Conservation (phyloP, 2,329 filamentous ascomycete species). For the Fusarium bulbicola region DNA sequence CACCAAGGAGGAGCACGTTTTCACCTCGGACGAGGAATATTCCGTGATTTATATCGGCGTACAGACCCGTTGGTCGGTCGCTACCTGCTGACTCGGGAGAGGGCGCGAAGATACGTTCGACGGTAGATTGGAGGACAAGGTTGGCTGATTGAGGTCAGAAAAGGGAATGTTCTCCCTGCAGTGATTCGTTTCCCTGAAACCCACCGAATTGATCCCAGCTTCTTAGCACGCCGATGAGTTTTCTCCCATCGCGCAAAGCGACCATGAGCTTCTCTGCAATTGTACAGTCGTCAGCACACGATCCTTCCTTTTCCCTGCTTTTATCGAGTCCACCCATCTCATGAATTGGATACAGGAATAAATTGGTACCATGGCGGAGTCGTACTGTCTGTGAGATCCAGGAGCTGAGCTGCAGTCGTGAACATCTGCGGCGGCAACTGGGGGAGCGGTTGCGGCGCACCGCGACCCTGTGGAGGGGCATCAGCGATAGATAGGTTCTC, state of each 20-base stretch:
- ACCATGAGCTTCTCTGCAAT: constrained; percentile 90
- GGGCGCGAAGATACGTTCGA: constrained; percentile 83
- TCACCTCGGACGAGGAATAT: constrained; percentile 94
- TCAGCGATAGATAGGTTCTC: constrained; percentile 64
- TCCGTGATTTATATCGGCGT: constrained; percentile 85
- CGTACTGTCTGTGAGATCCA: constrained; percentile 98
- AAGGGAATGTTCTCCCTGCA: not conserved
- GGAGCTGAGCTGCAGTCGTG: constrained; percentile 92
- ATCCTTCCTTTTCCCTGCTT: constrained; percentile 27
- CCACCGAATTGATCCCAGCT: constrained; percentile 99
- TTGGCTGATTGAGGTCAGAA: constrained; percentile 70
- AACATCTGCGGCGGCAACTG: constrained; percentile 96
- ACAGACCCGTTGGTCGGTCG: constrained; percentile 61
- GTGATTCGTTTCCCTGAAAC: constrained; percentile 36
- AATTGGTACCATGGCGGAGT: constrained; percentile 28
- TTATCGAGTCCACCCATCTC: not conserved
- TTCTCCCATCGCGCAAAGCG: constrained; percentile 89
- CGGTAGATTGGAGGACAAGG: constrained; percentile 90
- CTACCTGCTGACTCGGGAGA: constrained; percentile 54
- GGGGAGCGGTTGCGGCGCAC: constrained; percentile 58
- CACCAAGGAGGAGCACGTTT: constrained; percentile 94
- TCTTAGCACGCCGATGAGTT: constrained; percentile 89
- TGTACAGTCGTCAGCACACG: constrained; percentile 38
- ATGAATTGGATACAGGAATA: constrained; percentile 10
- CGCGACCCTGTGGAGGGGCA: constrained; percentile 53